phyloP scores from a whole-genome alignment of 1,284 basidiomycete genomes.

The Apiotrichum mycotoxinovorans region DNA sequence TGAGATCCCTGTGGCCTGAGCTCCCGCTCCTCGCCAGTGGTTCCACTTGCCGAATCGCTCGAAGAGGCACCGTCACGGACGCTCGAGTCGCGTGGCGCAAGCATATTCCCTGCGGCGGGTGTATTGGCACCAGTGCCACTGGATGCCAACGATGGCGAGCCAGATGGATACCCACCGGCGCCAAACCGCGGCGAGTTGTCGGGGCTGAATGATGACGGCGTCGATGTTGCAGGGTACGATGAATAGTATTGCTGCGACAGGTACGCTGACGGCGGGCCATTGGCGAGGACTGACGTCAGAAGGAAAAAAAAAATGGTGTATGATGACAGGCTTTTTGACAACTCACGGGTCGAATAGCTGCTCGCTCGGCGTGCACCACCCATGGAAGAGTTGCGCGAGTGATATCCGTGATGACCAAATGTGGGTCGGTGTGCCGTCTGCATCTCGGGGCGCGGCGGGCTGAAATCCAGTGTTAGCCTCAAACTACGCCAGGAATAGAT shows the following conservation, averaged over 20 bases:
- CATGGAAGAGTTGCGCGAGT: slow-evolving; percentile 15
- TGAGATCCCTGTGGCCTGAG: not conserved
- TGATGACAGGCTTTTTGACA: no score
- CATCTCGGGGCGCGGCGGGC: slow-evolving; percentile 33
- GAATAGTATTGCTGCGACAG: slow-evolving; percentile 32
- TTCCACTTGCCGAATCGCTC: not conserved
- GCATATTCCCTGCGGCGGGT: slow-evolving; percentile 7
- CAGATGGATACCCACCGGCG: slow-evolving; percentile 12
- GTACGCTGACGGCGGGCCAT: slow-evolving; percentile 21
- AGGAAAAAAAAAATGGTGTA: not conserved
- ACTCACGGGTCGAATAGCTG: slow-evolving; percentile 38
- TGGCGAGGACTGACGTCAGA: slow-evolving; percentile 20
- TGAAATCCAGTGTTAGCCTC: slow-evolving; percentile 13
- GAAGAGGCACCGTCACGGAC: not conserved
- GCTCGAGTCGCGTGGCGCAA: not conserved
- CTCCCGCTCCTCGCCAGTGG: not conserved
- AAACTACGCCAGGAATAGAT: not conserved
- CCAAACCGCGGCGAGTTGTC: slow-evolving; percentile 31
- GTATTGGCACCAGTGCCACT: slow-evolving; percentile 25
- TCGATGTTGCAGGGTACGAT: slow-evolving; percentile 35
- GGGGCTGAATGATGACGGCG: slow-evolving; percentile 23
- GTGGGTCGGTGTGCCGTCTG: slow-evolving; percentile 17
- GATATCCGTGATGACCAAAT: slow-evolving; percentile 5
- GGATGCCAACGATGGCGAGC: slow-evolving; percentile 27
- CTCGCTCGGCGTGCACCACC: slow-evolving; percentile 21